Evolutionary conservation across 768 basidiomycete genomes (phyloP).

Genomic region (Polyporus arcularius): DNA sequence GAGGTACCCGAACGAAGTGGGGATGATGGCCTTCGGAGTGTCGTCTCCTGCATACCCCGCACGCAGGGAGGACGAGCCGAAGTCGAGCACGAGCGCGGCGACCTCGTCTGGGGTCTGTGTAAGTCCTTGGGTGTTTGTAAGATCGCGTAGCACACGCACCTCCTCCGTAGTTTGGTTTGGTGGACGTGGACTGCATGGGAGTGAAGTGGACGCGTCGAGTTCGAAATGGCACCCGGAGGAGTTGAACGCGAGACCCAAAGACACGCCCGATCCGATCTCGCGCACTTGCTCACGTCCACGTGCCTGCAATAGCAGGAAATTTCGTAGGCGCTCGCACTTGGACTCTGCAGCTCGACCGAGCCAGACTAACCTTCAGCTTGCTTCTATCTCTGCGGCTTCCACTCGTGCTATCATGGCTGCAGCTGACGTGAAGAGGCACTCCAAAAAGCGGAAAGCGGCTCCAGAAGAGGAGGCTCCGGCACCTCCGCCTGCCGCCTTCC

Average conservation of each 20-base stretch:
- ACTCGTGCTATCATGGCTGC: conserved; percentile 33
- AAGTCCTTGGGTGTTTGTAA: background rate
- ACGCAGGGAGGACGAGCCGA: conserved; percentile 86
- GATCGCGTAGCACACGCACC: conserved; percentile 45
- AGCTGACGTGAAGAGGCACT: conserved; percentile 35
- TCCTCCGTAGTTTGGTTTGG: conserved; percentile 68
- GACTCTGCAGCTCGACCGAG: background rate
- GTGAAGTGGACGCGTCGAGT: background rate
- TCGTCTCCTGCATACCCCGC: conserved; percentile 99
- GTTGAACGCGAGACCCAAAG: conserved; percentile 5
- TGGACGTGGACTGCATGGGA: background rate
- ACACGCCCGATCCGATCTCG: conserved; percentile 31
- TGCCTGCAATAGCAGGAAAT: conserved; percentile 23
- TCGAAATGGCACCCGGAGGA: background rate
- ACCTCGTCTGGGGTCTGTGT: conserved; percentile 75
- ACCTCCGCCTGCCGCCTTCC: conserved; percentile 33
- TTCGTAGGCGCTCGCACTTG: conserved; percentile 20
- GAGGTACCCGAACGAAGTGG: conserved; percentile 85
- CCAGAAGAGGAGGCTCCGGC: conserved; percentile 40
- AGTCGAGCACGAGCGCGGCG: conserved; percentile 94
- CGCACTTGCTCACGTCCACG: conserved; percentile 6
- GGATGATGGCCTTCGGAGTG: conserved; percentile 87
- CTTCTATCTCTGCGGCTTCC: background rate
- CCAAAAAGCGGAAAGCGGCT: conserved; percentile 61
- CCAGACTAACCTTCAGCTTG: background rate